Evolutionary conservation across 352 stramenopile genomes (phyloP).

Genomic region (Pythium brachiatum): DNA sequence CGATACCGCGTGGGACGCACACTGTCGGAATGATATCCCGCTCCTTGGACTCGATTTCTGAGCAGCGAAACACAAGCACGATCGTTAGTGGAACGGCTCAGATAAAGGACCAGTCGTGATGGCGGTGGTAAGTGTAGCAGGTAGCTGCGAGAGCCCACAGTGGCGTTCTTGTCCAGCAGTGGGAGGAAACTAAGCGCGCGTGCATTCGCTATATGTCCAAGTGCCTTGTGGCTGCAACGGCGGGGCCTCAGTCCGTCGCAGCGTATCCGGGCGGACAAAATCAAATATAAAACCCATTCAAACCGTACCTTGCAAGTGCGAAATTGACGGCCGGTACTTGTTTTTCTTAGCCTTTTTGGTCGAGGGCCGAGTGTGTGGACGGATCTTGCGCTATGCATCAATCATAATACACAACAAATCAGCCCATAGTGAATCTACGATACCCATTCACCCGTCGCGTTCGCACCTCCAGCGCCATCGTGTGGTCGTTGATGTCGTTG

Average conservation of each 20-base stretch:
- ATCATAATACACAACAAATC: not conserved
- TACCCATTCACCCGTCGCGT: not conserved
- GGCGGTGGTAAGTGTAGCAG: conserved; percentile 24
- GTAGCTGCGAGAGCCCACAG: conserved; percentile 6
- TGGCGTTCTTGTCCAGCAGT: conserved; percentile 25
- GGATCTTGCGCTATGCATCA: conserved; percentile 25
- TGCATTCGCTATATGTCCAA: conserved; percentile 18
- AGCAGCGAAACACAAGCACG: not conserved
- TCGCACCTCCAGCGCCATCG: conserved; percentile 43
- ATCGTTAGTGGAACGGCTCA: no score
- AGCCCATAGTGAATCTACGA: not conserved
- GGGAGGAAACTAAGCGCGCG: conserved; percentile 20
- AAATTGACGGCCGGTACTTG: conserved; percentile 56
- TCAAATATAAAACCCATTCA: conserved; percentile 2
- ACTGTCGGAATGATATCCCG: conserved; percentile 16
- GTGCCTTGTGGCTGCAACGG: conserved; percentile 43
- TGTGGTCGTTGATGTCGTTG: conserved; percentile 63
- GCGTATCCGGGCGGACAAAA: conserved; percentile 64
- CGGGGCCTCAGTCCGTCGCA: conserved; percentile 34
- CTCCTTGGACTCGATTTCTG: conserved; percentile 24
- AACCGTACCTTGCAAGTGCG: conserved; percentile 69
- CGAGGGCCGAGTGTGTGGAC: conserved; percentile 34
- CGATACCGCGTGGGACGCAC: conserved; percentile 8
- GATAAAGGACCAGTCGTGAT: no score
- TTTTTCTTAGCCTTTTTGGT: conserved; percentile 41